Evolutionary conservation across 768 basidiomycete genomes (phyloP).

Genomic region (Calocera cornea): DNA sequence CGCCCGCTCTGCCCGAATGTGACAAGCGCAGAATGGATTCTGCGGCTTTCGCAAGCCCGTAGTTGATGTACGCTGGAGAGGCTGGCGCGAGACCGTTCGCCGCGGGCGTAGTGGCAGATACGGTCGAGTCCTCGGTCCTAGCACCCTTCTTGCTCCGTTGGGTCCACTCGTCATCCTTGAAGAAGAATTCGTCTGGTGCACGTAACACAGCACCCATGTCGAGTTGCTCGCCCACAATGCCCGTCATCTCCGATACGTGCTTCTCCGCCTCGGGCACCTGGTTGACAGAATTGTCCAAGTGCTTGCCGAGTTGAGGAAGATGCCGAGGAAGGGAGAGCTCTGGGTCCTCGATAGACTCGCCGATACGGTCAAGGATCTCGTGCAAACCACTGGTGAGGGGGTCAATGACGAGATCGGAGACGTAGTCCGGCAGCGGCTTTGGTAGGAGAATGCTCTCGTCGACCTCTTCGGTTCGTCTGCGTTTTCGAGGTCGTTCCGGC

Average conservation of each 20-base stretch:
- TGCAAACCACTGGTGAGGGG: slow-evolving; percentile 33
- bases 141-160: slow-evolving; percentile 17
- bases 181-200: slow-evolving; percentile 31
- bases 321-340: background rate
- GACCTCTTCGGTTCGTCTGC: slow-evolving; percentile 3
- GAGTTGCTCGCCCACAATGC: slow-evolving; percentile 17
- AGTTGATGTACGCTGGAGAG: slow-evolving; percentile 33
- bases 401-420: slow-evolving; percentile 31
- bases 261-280: background rate
- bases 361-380: slow-evolving; percentile 17
- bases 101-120: background rate
- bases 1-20: background rate
- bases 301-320: slow-evolving; percentile 1
- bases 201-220: slow-evolving; percentile 35
- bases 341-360: background rate
- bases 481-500: background rate
- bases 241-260: background rate
- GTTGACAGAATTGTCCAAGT: background rate
- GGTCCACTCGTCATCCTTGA: slow-evolving; percentile 28
- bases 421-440: slow-evolving; percentile 25
- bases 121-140: background rate
- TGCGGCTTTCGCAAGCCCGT: slow-evolving; percentile 47
- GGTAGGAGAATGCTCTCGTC: background rate
- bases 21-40: slow-evolving; percentile 14
- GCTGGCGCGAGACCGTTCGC: slow-evolving; percentile 24